Conservation (phyloP, 176 grass and related monocot species). For the Zea luxurians region DNA sequence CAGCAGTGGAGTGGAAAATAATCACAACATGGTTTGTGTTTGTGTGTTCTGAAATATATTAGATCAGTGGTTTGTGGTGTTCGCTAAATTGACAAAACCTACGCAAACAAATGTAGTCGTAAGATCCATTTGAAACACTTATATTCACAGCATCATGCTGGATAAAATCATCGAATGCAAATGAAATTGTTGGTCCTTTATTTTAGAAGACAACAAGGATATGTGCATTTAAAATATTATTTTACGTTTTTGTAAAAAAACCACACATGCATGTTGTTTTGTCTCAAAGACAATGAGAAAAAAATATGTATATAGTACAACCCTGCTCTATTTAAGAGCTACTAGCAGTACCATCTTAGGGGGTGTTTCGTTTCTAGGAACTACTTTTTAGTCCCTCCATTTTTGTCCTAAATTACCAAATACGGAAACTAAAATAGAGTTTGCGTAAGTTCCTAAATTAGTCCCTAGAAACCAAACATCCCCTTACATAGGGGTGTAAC, state of each 20-base stretch:
- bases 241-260: neutral
- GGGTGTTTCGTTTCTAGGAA: too few species aligned
- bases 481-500: too few species aligned
- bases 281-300: too few species aligned
- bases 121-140: neutral
- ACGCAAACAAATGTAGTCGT: neutral
- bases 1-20: conserved; percentile 1
- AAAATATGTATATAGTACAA: too few species aligned
- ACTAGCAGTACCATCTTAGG: too few species aligned
- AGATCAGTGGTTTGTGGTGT: neutral
- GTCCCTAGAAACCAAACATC: too few species aligned
- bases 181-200: neutral
- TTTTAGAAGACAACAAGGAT: neutral
- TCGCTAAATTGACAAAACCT: neutral
- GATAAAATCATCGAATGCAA: neutral
- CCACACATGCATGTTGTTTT: neutral
- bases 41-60: conserved; percentile 3
- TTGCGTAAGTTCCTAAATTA: too few species aligned
- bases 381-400: too few species aligned
- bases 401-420: too few species aligned
- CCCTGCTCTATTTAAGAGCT: too few species aligned
- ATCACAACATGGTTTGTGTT: neutral
- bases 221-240: neutral
- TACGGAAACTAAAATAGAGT: too few species aligned
- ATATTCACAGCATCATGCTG: neutral